Percentiles rank a stretch among this genome's conserved stretches.
Evolutionary conservation across 148 eudicot species (phyloP).

Genomic region (Nepenthes gracilis): DNA sequence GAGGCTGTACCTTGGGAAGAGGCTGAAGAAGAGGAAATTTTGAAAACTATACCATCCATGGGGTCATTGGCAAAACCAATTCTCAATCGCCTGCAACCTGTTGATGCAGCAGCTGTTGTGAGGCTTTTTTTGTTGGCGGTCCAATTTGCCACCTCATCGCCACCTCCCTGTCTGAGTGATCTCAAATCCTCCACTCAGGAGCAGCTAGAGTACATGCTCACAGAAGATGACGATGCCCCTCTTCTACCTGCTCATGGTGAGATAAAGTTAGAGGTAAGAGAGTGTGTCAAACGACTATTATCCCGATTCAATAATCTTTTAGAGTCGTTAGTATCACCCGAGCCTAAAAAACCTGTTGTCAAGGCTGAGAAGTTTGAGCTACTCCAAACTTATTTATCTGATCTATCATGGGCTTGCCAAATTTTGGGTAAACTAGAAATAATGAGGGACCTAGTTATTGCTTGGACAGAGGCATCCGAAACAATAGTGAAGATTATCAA

Average conservation of each 20-base stretch:
- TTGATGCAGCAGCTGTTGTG: constrained; percentile 27
- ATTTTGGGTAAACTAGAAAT: constrained; percentile 54
- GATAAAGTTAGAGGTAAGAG: constrained; percentile 40
- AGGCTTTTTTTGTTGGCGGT: constrained; percentile 56
- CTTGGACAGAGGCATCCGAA: constrained; percentile 55
- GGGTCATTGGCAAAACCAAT: constrained; percentile 47
- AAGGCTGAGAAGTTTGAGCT: constrained; percentile 16
- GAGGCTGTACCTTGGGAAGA: constrained; percentile 97
- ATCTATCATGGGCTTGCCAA: constrained; percentile 76
- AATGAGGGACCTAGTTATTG: constrained; percentile 41
- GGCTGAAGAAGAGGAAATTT: constrained; percentile 76
- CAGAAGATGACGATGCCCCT: constrained; percentile 88
- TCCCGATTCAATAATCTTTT: constrained; percentile 36
- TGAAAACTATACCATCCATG: constrained; percentile 49
- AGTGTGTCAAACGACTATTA: constrained; percentile 33
- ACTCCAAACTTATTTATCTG: constrained; percentile 34
- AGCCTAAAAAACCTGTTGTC: constrained; percentile 13
- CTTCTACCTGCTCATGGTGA: constrained; percentile 41
- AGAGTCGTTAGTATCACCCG: constrained; percentile 22
- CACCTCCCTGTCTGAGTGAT: constrained; percentile 36
- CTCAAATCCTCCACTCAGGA: constrained; percentile 72
- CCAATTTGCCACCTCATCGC: constrained; percentile 65
- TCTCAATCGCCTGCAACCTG: constrained; percentile 82
- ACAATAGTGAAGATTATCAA: constrained; percentile 19
- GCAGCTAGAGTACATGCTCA: constrained; percentile 84